Conservation (phyloP, 2,329 filamentous ascomycete genomes). For the Pseudogymnoascus destructans region DNA sequence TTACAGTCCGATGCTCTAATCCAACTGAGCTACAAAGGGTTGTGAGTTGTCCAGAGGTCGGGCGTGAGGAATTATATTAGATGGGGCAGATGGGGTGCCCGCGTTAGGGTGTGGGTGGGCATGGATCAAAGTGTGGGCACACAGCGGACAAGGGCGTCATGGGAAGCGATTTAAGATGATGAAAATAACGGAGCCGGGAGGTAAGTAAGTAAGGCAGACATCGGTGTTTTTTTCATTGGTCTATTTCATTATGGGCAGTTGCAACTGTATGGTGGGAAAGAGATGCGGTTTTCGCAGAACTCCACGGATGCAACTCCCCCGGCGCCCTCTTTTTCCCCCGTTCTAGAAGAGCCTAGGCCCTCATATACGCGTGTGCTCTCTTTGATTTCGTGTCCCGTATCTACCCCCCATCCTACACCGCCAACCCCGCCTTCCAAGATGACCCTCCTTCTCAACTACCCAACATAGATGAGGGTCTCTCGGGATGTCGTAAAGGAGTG, state of each 20-base stretch:
- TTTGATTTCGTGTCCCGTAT: not conserved
- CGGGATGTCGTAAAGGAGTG: not conserved
- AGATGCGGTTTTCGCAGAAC: not conserved
- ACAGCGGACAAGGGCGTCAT: not conserved
- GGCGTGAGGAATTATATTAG: conserved; percentile 1
- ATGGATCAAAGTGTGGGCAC: not conserved
- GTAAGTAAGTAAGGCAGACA: not conserved
- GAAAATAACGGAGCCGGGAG: not conserved
- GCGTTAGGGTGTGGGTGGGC: not conserved
- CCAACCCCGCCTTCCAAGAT: not conserved
- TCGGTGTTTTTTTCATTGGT: not conserved
- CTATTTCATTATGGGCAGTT: conserved; percentile 5
- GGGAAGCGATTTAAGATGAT: not conserved
- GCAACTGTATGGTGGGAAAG: not conserved
- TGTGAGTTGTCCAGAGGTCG: not conserved
- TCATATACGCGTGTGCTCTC: not conserved
- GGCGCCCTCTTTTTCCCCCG: not conserved
- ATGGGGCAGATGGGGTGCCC: not conserved
- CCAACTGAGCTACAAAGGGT: conserved; percentile 11
- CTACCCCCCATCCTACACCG: not conserved
- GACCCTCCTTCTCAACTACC: not conserved
- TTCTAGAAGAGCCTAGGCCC: not conserved
- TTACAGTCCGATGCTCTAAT: conserved; percentile 11
- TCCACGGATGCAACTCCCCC: not conserved
- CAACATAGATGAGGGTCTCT: conserved; percentile 10